These are phyloP conservation scores for Vigna nakashimae DNA, from an alignment of 306 rosid genomes.

Conservation along the genomic window DNA sequence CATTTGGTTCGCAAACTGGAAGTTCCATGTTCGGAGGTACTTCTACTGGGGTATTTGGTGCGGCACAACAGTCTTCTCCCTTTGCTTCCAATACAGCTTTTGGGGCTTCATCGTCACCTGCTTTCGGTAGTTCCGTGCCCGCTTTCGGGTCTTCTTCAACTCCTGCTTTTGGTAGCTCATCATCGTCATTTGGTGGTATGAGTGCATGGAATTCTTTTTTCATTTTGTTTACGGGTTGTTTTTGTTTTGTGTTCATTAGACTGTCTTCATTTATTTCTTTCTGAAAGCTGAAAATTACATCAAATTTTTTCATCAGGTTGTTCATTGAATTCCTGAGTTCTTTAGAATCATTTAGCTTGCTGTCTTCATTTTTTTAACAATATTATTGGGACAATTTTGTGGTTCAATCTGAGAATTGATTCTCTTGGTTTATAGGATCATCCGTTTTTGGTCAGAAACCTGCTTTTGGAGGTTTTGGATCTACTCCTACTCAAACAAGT, in stretches of 20 bases:
- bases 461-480: constrained; percentile 80
- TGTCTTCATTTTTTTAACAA: background rate
- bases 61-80: constrained; percentile 74
- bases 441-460: constrained; percentile 92
- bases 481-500: constrained; percentile 74
- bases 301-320: background rate
- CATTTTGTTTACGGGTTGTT: background rate
- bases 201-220: constrained; percentile 14
- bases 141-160: constrained; percentile 80
- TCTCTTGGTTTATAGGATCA: constrained; percentile 56
- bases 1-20: constrained; percentile 81
- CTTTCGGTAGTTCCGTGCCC: constrained; percentile 75
- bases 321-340: constrained; percentile 11
- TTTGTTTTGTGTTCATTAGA: constrained; percentile 11
- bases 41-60: constrained; percentile 93
- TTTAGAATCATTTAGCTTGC: constrained; percentile 25
- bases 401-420: constrained; percentile 39
- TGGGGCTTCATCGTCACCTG: constrained; percentile 73
- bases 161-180: constrained; percentile 70
- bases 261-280: constrained; percentile 5
- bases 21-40: constrained; percentile 83
- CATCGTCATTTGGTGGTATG: constrained; percentile 74
- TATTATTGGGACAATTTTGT: constrained; percentile 20
- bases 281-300: constrained; percentile 5
- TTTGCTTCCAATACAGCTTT: constrained; percentile 73